Base-by-base conservation (phyloP, 805 yeast genomes). In the Ogataea polymorpha region DNA sequence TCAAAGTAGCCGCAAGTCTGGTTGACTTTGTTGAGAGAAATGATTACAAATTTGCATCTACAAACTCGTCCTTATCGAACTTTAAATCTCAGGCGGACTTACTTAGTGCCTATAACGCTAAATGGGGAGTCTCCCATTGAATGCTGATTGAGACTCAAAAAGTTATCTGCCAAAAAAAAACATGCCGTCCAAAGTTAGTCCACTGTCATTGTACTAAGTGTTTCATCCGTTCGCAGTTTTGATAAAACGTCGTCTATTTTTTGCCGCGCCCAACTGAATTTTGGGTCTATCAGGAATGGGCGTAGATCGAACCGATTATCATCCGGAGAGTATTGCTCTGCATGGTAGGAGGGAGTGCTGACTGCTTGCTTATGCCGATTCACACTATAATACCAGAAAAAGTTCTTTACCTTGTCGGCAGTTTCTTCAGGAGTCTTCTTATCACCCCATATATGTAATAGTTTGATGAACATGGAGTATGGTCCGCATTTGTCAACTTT, bases 291-390 rank as follows among this genome's bases (percentile, higher is more conserved):
- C 60, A 95, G 70, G 63, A 93, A 89, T n/a, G 99, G 99, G 52
- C 99, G 74, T 56, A 95, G 70, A 61, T 93, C 99, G 63, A 86
- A 93, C 55, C 99, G 74, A 61, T 93, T 93, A 63, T 93, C 99
- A 63, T 93, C 99, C 1, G 99, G 97, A 2, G 98, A 90, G 59
- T 93, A 93, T 56, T 87, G 95, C 62, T 93, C 99, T 0, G 99
- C 99, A 56, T 93, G 99, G 58, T 93, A 93, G 26, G 95, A 77
- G 11, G 99, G 99, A 0, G 99, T 93, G 61, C 90, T 74, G n/a
- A 91, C 90, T 1, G 99, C 93, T 80, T 87, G 93, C 66, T 93
- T 93, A 65, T 93, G 99, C 56, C 99, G 80, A 63, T 93, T 93
- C 42, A 93, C 78, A 4, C 97, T 96, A 64, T 93, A 95, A 60